Evolutionary conservation across 352 stramenopile genomes (phyloP), one percentile per base, ranked within the genome.

Genomic region (Phytophthora colocasiae): DNA sequence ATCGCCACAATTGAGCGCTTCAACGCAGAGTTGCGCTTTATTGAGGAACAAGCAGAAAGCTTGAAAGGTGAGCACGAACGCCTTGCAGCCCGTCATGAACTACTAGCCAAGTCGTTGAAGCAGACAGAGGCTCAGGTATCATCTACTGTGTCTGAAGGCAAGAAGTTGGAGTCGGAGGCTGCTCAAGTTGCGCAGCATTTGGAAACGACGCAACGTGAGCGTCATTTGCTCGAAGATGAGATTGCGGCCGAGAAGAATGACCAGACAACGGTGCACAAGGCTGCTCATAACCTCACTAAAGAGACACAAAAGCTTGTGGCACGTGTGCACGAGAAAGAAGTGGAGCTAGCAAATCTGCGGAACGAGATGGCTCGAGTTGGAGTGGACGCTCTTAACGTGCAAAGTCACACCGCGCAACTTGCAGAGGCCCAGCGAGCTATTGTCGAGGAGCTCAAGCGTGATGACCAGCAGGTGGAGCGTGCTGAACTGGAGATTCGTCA

Each of bases 331-430:
- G 80, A 90, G 48, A 97, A 97, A 71, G 95, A 98, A 74, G 89
- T 97, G 54, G 87, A 95, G 58, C 75, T 90, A 34, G 86, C 87
- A 4, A 87, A 87, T 36, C 69, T 98, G 50, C 83, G 92, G 32
- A 99, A 99, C 75, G 93, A 98, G 67, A 90, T 99, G 65, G 89
- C 92, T 39, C 87, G 95, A 36, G 83, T 98, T 0, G 85, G 88
- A 27, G 88, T 99, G 10, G 95, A 99, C 48, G 83, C 85, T 4
- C 71, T 99, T 8, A 98, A 98, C 68, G 92, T 95, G 6, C 75
- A 98, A 61, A 87, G 87, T 5, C 90, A 98, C 66, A 93, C 85
- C 34, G 59, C 80, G 15, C 89, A 98, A 56, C 82, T 98, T 14
- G 72, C 83, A 38, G 92, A 98, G 57, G 92, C 82, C 4, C 78